phyloP scores from a whole-genome alignment of 2,329 filamentous ascomycete genomes.

The Sporothrix curviconia region DNA sequence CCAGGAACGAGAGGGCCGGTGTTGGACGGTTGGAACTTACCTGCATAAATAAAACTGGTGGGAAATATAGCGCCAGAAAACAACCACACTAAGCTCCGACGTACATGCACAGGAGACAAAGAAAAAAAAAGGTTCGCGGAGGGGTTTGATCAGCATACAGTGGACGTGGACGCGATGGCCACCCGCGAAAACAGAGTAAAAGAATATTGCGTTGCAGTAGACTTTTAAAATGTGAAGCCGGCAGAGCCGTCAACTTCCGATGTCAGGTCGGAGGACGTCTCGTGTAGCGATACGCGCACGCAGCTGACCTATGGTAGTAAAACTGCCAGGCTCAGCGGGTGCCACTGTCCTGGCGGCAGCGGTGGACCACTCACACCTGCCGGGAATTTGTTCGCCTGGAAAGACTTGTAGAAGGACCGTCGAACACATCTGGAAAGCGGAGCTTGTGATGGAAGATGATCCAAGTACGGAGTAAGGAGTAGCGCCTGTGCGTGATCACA shows the following conservation, averaged over 20 bases:
- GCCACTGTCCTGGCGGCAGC: slow-evolving; percentile 1
- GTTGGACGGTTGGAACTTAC: slow-evolving; percentile 9
- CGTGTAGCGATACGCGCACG: not conserved
- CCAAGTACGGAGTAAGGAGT: not conserved
- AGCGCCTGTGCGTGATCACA: slow-evolving; percentile 4
- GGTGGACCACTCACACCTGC: not conserved
- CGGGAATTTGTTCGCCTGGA: not conserved
- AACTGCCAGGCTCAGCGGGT: not conserved
- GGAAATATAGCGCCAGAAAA: not conserved
- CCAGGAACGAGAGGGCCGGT: slow-evolving; percentile 20
- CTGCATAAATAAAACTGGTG: slow-evolving; percentile 6
- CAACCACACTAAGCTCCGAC: not conserved
- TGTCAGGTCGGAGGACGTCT: not conserved
- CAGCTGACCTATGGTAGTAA: not conserved
- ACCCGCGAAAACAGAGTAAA: no score
- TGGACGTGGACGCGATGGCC: not conserved
- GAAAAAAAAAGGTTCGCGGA: not conserved
- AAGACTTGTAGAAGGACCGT: slow-evolving; percentile 2
- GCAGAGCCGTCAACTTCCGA: not conserved
- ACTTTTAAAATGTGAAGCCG: not conserved
- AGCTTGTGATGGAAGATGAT: not conserved
- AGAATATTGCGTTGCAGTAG: not conserved
- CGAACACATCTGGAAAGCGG: slow-evolving; percentile 2
- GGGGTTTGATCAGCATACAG: not conserved
- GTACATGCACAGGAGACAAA: not conserved